Base-by-base conservation (phyloP, 1,139 yeast species). In the Pichia sp. region DNA sequence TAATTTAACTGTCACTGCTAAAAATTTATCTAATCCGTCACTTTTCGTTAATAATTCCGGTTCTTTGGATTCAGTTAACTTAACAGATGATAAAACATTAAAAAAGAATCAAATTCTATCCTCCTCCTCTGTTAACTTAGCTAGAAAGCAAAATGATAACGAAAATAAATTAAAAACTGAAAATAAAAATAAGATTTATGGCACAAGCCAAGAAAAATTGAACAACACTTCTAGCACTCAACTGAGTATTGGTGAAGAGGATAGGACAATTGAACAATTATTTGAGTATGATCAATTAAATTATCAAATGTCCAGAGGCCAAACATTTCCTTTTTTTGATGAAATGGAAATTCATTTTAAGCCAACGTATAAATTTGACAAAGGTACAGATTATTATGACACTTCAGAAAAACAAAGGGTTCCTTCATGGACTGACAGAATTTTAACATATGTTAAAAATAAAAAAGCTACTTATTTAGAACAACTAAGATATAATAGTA, bases 371-470 rank as follows among this genome's bases (percentile, higher is more conserved):
- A 92, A 92, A 60, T 92, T 84, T 64, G 96, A 92, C 61, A 87
- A 87, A 47, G 95, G 95, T 4, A 87, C 96, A 0, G 78, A 78
- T 41, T 24, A 12, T 24, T 92, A 89, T 62, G 98, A 92, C 62
- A 77, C 95, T 0, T 83, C 95, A 16, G 98, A 92, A 55, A 92
- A 92, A 62, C 84, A 82, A 61, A 74, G 98, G 54, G 83, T 85
- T 26, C 98, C 98, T 2, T 89, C 97, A 0, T 92, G 97, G 97
- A 92, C 97, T 0, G 98, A 92, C 66, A 70, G 99, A 43, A 78
- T 83, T 43, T 55, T 83, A 43, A 71, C 72, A 43, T 42, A 53
- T 39, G 51, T 55, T 2, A 66, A 80, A 40, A 76, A 78, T 24
- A 75, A 76, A 46, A 70, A 77, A 6, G 67, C 73, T 27, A 47